These are phyloP conservation scores for Trichoderma endophyticum DNA, from an alignment of 2,329 filamentous ascomycete species.

Conservation along the genomic window DNA sequence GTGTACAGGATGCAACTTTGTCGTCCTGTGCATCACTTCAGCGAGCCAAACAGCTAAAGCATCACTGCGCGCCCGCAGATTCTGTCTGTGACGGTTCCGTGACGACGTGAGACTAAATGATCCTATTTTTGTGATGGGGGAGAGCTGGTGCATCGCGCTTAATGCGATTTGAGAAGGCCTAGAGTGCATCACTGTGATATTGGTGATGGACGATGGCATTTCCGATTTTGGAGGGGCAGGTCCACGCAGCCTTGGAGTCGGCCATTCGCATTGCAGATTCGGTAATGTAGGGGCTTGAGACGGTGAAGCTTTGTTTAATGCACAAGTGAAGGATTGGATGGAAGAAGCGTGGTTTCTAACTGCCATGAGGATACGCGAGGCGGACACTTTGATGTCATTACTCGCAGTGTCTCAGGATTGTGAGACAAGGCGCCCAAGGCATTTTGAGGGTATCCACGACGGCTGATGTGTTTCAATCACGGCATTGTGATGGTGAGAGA, in stretches of 20 bases:
- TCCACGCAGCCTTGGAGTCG: not conserved
- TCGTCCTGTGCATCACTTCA: not conserved
- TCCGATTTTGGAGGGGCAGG: not conserved
- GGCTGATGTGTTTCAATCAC: not conserved
- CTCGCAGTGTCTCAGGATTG: not conserved
- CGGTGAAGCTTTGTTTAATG: not conserved
- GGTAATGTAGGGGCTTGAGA: not conserved
- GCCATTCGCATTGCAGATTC: not conserved
- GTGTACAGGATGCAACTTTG: not conserved
- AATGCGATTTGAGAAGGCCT: conserved; percentile 5
- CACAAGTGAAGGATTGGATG: not conserved
- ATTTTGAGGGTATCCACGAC: not conserved
- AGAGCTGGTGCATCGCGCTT: conserved; percentile 10
- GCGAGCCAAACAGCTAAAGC: conserved; percentile 7
- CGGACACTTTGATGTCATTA: not conserved
- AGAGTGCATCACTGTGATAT: not conserved
- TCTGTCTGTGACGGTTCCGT: conserved; percentile 8
- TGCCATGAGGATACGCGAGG: not conserved
- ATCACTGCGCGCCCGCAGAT: conserved; percentile 3
- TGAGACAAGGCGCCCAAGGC: not conserved
- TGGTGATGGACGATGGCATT: not conserved
- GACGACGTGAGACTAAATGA: conserved; percentile 1
- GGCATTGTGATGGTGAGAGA: not conserved
- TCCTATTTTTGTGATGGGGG: conserved; percentile 12
- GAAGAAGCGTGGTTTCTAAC: not conserved